phyloP scores from a whole-genome alignment of 1,284 basidiomycete genomes.

The Polyporus tsugae region DNA sequence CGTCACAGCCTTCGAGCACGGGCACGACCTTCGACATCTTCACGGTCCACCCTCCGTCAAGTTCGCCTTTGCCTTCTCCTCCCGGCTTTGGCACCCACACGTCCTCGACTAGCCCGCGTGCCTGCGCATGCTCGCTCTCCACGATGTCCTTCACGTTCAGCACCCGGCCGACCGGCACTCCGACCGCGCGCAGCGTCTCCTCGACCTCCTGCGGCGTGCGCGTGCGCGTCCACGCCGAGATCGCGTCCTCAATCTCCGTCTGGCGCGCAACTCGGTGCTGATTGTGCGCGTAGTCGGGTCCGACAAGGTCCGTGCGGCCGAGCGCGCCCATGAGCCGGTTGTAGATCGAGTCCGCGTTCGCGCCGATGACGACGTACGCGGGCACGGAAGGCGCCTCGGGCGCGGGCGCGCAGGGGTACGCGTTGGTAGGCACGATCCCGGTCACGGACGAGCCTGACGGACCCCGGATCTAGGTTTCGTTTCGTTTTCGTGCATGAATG shows the following conservation, averaged over 20 bases:
- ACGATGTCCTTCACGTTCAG: constrained; percentile 68
- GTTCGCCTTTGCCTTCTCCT: not conserved
- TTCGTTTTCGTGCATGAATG: not conserved
- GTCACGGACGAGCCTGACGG: constrained; percentile 78
- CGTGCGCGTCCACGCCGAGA: constrained; percentile 65
- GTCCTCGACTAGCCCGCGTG: constrained; percentile 64
- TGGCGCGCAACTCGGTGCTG: constrained; percentile 66
- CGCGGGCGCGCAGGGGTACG: constrained; percentile 67
- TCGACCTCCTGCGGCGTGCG: constrained; percentile 65
- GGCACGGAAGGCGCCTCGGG: constrained; percentile 49
- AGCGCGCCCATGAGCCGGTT: constrained; percentile 68
- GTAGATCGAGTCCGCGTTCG: constrained; percentile 76
- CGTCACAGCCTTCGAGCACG: constrained; percentile 61
- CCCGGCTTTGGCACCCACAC: constrained; percentile 57
- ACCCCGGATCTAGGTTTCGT: constrained; percentile 57
- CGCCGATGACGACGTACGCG: constrained; percentile 72
- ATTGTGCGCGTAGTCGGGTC: constrained; percentile 64
- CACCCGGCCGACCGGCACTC: constrained; percentile 71
- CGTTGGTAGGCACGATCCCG: constrained; percentile 77
- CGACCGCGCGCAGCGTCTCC: constrained; percentile 62
- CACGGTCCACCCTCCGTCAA: constrained; percentile 56
- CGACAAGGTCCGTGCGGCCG: constrained; percentile 63
- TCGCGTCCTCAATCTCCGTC: constrained; percentile 67
- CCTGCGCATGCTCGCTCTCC: constrained; percentile 61
- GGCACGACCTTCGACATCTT: constrained; percentile 74